Percentiles rank a stretch among this genome's conserved stretches.
Evolutionary conservation across 2,329 filamentous ascomycete genomes (phyloP).

Genomic region (Lachnellula cervina): DNA sequence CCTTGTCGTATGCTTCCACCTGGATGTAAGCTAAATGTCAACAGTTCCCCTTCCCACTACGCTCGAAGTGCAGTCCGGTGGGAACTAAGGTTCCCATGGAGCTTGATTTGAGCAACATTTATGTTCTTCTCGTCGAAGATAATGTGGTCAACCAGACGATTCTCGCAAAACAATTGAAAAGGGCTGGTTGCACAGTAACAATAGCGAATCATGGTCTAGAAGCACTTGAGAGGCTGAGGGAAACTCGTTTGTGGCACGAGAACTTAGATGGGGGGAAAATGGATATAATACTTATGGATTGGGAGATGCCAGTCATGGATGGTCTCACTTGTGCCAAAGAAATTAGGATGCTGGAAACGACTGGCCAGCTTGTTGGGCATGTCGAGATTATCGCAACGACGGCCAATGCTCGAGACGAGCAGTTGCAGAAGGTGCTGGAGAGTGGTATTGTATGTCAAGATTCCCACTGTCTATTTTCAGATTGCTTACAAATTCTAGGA

Average conservation of each 20-base stretch:
- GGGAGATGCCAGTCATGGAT: constrained; percentile 72
- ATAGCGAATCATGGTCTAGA: constrained; percentile 55
- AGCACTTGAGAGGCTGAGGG: constrained; percentile 40
- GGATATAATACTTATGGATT: constrained; percentile 67
- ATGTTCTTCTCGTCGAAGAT: constrained; percentile 54
- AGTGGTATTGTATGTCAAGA: constrained; percentile 17
- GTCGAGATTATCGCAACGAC: constrained; percentile 32
- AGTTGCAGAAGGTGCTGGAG: constrained; percentile 21
- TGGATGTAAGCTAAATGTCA: background rate
- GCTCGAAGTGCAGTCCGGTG: constrained; percentile 1
- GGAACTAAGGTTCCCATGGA: background rate
- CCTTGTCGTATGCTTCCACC: too few relatives aligned
- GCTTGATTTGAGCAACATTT: constrained; percentile 15
- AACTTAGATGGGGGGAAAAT: constrained; percentile 33
- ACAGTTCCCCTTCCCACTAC: constrained; percentile 1
- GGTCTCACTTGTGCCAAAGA: constrained; percentile 60
- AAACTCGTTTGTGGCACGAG: constrained; percentile 23
- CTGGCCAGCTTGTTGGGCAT: constrained; percentile 46
- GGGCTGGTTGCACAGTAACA: constrained; percentile 36
- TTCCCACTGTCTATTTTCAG: constrained; percentile 40
- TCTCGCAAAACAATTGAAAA: constrained; percentile 45
- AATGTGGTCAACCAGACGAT: constrained; percentile 58
- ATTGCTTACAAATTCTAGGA: constrained; percentile 35
- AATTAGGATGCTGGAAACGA: constrained; percentile 56
- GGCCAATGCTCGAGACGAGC: constrained; percentile 28